Evolutionary conservation across 345 rosid genomes (phyloP).

Genomic region (Brassica napus): Da-Ae NC_063437.1:14858001-14858500

Average conservation of each 20-base stretch:
- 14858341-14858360: constrained; percentile 88
- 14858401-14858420: constrained; percentile 44
- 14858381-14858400: constrained; percentile 70
- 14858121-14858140: not conserved
- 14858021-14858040: not conserved
- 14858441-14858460: constrained; percentile 2
- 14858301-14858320: constrained; percentile 88
- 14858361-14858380: constrained; percentile 82
- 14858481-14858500: constrained; percentile 71
- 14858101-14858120: too few relatives aligned
- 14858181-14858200: constrained; percentile 4
- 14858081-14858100: not conserved
- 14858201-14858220: not conserved
- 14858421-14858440: not conserved
- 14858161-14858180: not conserved
- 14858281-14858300: constrained; percentile 88
- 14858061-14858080: not conserved
- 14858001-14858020: not conserved
- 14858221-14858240: constrained; percentile 6
- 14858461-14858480: constrained; percentile 39
- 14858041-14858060: not conserved
- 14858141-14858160: not conserved
- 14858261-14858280: constrained; percentile 88
- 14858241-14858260: constrained; percentile 40
- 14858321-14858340: constrained; percentile 97